Conservation (phyloP, 129 eudicot genomes). For the Deinandra increscens region DNA sequence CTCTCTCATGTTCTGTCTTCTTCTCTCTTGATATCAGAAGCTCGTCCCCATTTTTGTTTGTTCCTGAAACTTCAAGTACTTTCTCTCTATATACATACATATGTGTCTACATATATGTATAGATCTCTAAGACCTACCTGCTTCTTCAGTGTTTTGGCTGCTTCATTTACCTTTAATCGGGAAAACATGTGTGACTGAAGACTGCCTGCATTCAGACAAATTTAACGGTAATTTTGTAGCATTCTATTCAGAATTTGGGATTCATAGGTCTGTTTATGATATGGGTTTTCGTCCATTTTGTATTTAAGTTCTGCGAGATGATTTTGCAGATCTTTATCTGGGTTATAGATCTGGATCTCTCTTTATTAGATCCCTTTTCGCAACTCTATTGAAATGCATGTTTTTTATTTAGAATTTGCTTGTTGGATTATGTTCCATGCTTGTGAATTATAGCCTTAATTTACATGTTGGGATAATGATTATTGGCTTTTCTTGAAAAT, state of each 20-base stretch:
- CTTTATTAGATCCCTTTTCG: constrained; percentile 32
- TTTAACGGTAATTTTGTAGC: constrained; percentile 28
- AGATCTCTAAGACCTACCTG: constrained; percentile 12
- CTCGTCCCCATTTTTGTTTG: constrained; percentile 34
- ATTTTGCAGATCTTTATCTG: constrained; percentile 20
- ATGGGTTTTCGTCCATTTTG: constrained; percentile 17
- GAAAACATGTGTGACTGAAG: constrained; percentile 21
- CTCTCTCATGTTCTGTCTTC: constrained; percentile 20
- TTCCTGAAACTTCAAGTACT: constrained; percentile 44
- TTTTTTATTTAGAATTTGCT: background rate
- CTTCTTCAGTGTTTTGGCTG: constrained; percentile 21
- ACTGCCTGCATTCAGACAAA: constrained; percentile 26
- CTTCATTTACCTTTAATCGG: background rate
- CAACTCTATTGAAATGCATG: constrained; percentile 1
- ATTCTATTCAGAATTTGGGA: constrained; percentile 8
- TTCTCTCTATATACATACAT: constrained; percentile 3
- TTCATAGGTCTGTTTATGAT: constrained; percentile 25
- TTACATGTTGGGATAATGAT: constrained; percentile 16
- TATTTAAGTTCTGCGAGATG: background rate
- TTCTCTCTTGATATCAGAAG: constrained; percentile 24
- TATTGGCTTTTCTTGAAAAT: constrained; percentile 21
- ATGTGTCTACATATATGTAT: background rate
- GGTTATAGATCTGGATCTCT: constrained; percentile 32
- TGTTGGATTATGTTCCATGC: background rate
- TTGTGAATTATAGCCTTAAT: constrained; percentile 11